These are phyloP conservation scores for Aurifilum marmelostoma DNA, from an alignment of 2,329 filamentous ascomycete species.

Conservation along the genomic window DNA sequence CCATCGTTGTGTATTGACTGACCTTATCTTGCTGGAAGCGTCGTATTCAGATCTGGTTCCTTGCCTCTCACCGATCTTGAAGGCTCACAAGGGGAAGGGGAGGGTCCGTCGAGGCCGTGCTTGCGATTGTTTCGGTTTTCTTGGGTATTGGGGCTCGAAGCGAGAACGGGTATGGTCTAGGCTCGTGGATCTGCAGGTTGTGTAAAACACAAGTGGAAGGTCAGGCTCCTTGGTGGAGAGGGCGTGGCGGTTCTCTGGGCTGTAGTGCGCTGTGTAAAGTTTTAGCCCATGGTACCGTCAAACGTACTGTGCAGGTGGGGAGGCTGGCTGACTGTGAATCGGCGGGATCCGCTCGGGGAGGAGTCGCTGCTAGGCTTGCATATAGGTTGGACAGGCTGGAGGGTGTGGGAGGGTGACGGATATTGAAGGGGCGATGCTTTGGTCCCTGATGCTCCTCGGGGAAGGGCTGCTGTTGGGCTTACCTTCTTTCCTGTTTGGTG, in stretches of 20 bases:
- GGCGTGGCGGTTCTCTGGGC: background rate
- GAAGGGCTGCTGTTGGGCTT: constrained; percentile 7
- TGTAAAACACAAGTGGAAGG: constrained; percentile 6
- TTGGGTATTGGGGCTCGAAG: background rate
- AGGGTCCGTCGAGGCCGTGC: background rate
- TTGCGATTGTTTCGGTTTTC: background rate
- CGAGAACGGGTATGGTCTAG: background rate
- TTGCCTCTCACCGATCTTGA: background rate
- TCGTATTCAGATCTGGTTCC: constrained; percentile 11
- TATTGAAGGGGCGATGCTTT: background rate
- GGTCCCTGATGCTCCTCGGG: background rate
- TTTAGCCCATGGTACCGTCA: background rate
- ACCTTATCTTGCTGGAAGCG: constrained; percentile 8
- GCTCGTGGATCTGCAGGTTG: background rate
- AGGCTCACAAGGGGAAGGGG: background rate
- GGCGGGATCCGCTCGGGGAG: constrained; percentile 2
- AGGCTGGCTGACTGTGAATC: background rate
- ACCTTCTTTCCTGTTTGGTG: constrained; percentile 27
- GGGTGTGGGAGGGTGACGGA: background rate
- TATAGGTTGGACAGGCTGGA: background rate
- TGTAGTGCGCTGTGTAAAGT: constrained; percentile 1
- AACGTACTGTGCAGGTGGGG: constrained; percentile 7
- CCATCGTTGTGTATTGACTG: constrained; percentile 2
- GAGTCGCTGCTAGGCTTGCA: background rate
- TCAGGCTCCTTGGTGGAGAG: background rate